Evolutionary conservation across 257 asterid genomes (phyloP), one percentile per base, ranked within the genome.

Genomic region (Orobanche coerulescens): DNA sequence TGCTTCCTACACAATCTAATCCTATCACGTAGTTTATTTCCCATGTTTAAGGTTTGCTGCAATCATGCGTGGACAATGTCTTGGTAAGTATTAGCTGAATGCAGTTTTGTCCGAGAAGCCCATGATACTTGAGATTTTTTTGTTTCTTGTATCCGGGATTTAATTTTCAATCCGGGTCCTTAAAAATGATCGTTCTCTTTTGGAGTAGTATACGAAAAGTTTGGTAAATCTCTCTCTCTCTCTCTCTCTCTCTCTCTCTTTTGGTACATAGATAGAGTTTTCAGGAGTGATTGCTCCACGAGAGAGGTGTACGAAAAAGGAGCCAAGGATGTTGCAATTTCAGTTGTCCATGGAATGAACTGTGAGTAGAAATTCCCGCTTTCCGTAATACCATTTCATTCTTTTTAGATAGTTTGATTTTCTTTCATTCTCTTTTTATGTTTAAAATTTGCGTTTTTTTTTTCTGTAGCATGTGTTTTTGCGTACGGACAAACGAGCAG

Each of bases 401-500:
- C 14, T 15, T 42, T 40, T 13, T 18, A 69, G 25, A 51, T 55
- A 18, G 36, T 60, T 44, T 23, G 13, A 6, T 44, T 63, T 49
- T 13, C 48, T 54, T 61, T 61, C 13, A 47, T 25, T 15, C 18
- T 48, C 63, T 47, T 47, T 18, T 15, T 7, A 14, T 14, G 7
- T 15, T 12, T 44, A 4, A 10, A 43, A 1, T n/a, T 0, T 18
- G 0, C 5, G 3, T 46, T 46, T 46, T 46, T 0, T 61, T 71
- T 26, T 65, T 54, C 46, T 82, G 68, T 66, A 92, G 98, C 98
- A 39, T 88, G 94, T 71, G 86, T 92, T 39, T 89, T 92, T 65
- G 97, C 98, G 0, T 88, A 92, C 63, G 98, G 98, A 34, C 98
- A 92, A 75, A 92, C 98, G 3, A 88, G 96, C 83, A 92, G 98